A percentile compares a stretch with the other conserved stretches of the same genome.
Conservation (phyloP, 345 rosid species). For the Aethionema arabicum region DNA sequence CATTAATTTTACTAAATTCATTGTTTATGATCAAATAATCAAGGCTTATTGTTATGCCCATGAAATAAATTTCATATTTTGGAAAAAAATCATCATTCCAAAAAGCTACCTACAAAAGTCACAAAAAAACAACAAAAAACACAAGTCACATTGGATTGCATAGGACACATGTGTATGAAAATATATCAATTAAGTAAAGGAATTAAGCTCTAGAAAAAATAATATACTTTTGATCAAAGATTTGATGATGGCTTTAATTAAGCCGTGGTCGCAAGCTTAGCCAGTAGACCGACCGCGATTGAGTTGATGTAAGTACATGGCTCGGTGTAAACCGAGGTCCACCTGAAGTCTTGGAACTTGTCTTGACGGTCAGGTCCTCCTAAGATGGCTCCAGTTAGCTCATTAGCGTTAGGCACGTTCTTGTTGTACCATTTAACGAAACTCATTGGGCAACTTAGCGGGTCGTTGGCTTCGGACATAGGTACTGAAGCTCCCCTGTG, state of each 20-base stretch:
- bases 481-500: conserved; percentile 87
- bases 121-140: conserved; percentile 1
- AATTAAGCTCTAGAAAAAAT: conserved; percentile 15
- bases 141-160: conserved; percentile 25
- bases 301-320: conserved; percentile 93
- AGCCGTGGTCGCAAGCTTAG: conserved; percentile 55
- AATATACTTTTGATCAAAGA: conserved; percentile 26
- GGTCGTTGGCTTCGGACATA: not conserved
- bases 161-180: conserved; percentile 12
- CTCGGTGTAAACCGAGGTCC: conserved; percentile 65
- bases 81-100: conserved; percentile 15
- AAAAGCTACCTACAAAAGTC: conserved; percentile 31
- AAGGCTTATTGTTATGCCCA: conserved; percentile 31
- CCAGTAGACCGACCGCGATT: conserved; percentile 62
- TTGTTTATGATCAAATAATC: conserved; percentile 5
- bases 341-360: conserved; percentile 59
- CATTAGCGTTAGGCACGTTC: conserved; percentile 63
- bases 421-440: conserved; percentile 52
- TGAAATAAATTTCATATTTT: conserved; percentile 2
- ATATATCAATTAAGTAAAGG: conserved; percentile 17
- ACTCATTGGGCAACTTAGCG: conserved; percentile 58
- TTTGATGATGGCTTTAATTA: conserved; percentile 27
- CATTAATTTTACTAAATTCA: conserved; percentile 6
- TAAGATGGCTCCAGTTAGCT: conserved; percentile 77
- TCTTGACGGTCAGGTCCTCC: conserved; percentile 89